Percentiles rank a stretch among this genome's conserved stretches.
These are phyloP conservation scores for Botrytis tulipae DNA, from an alignment of 2,329 filamentous ascomycete genomes.

Conservation along the genomic window DNA sequence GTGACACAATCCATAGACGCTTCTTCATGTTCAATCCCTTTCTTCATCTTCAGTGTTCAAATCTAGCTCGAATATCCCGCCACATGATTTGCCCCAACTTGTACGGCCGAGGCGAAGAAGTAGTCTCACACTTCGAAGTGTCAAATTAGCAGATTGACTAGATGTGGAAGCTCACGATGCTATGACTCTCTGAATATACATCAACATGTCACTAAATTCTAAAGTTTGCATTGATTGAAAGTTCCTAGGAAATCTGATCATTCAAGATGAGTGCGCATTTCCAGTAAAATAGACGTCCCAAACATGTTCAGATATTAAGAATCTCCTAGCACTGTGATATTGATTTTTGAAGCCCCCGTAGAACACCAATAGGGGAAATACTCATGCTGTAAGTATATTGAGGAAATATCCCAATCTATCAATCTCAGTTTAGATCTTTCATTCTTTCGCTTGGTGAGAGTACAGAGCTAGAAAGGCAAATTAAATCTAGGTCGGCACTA, in stretches of 20 bases:
- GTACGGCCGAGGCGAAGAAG: neutral
- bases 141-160: neutral
- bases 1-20: neutral
- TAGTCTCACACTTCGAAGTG: neutral
- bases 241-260: neutral
- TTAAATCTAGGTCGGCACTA: neutral
- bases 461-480: neutral
- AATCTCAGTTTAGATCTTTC: neutral
- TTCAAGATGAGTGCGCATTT: neutral
- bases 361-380: neutral
- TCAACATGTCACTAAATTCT: fast-evolving
- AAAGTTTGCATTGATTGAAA: neutral
- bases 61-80: neutral
- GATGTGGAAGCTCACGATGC: neutral
- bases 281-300: neutral
- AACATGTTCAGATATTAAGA: neutral
- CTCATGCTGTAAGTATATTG: no score
- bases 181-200: neutral
- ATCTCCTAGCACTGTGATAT: neutral
- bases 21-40: neutral
- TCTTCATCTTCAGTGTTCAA: neutral
- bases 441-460: neutral
- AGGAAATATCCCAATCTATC: neutral
- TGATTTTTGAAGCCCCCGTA: fast-evolving
- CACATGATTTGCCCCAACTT: neutral